Evolutionary conservation across 192 early-diverging fungal genomes (phyloP).

Genomic region (Chytriomyces sp.): DNA sequence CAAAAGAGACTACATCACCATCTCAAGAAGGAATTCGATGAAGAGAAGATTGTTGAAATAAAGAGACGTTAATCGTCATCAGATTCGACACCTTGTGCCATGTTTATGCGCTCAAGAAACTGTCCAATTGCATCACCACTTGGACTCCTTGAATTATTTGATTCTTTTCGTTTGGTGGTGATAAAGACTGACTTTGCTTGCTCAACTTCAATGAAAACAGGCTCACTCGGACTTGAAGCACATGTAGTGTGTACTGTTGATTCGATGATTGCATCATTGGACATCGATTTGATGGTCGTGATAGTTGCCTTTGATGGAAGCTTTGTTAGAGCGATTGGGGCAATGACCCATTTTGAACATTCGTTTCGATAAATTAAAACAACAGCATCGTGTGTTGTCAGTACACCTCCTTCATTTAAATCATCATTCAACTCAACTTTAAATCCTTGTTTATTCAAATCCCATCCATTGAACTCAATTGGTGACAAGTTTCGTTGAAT

Average conservation of each 20-base stretch:
- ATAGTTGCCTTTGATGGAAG: slow-evolving; percentile 2
- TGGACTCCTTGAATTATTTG: not conserved
- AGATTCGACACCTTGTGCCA: slow-evolving; percentile 1
- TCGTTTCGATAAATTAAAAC: slow-evolving; percentile 5
- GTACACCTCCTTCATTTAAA: not conserved
- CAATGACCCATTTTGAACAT: slow-evolving; percentile 3
- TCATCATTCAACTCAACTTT: not conserved
- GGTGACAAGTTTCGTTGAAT: not conserved
- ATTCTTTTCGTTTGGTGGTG: slow-evolving; percentile 11
- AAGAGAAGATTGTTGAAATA: no score
- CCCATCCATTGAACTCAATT: not conserved
- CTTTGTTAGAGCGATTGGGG: slow-evolving; percentile 8
- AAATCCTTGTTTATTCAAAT: not conserved
- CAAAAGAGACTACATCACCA: no score
- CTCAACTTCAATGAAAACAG: slow-evolving; percentile 4
- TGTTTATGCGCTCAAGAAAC: slow-evolving; percentile 2
- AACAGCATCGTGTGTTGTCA: slow-evolving; percentile 5
- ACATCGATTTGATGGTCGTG: slow-evolving; percentile 6
- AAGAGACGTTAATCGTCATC: not conserved
- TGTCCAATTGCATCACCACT: slow-evolving; percentile 7
- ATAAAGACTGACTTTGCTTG: slow-evolving; percentile 2
- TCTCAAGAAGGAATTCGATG: no score
- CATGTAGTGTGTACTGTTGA: not conserved
- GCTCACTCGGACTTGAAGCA: slow-evolving; percentile 2
- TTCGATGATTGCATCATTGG: slow-evolving; percentile 5